These are phyloP conservation scores for Pyronema domesticum DNA, from an alignment of 495 filamentous ascomycete genomes.

Conservation along the genomic window DNA sequence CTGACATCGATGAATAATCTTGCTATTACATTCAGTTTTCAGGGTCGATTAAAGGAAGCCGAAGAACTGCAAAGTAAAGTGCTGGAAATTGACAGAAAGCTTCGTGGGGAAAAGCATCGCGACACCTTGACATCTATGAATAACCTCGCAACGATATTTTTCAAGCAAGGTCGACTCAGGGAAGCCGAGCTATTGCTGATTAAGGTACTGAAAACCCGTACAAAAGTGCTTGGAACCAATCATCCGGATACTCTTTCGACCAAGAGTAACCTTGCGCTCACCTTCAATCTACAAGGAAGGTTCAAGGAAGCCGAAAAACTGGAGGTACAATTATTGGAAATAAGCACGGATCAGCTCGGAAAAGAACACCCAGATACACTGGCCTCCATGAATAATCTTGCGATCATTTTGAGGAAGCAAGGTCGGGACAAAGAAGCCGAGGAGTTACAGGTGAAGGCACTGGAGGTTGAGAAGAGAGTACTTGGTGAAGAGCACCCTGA, in stretches of 20 bases:
- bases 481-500: conserved; percentile 21
- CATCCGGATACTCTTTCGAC: conserved; percentile 25
- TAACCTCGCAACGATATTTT: conserved; percentile 11
- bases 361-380: too few relatives aligned
- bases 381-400: not conserved
- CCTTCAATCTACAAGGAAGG: too few relatives aligned
- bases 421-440: not conserved
- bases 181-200: too few relatives aligned
- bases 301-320: too few relatives aligned
- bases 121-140: conserved; percentile 27
- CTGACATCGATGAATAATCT: conserved; percentile 25
- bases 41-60: conserved; percentile 25
- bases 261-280: conserved; percentile 18
- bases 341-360: too few relatives aligned
- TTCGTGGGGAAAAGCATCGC: conserved; percentile 22
- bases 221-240: conserved; percentile 17
- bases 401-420: not conserved
- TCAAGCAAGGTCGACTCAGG: too few relatives aligned
- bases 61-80: conserved; percentile 8
- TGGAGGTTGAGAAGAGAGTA: conserved; percentile 7
- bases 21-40: conserved; percentile 20
- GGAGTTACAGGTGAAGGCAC: not conserved
- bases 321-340: too few relatives aligned
- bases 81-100: conserved; percentile 7
- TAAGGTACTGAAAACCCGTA: not conserved